phyloP scores from a whole-genome alignment of 179 eudicot genomes.

The Gypsophila paniculata region DNA sequence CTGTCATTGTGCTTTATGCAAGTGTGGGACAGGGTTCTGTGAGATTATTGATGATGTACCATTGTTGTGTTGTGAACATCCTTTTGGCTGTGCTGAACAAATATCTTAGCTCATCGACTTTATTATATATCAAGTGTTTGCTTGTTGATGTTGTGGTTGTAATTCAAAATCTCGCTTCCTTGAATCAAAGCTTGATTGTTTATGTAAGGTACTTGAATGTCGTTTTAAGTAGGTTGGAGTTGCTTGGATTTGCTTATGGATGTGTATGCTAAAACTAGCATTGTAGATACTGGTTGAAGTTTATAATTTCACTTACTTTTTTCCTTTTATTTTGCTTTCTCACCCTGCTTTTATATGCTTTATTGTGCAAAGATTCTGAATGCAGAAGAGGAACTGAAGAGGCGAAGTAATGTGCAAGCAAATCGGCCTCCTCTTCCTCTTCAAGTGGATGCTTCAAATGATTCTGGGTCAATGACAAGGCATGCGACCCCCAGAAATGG shows the following conservation, averaged over 20 bases:
- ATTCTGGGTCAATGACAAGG: slow-evolving; percentile 76
- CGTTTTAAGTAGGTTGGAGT: not conserved
- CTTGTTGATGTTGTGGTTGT: not conserved
- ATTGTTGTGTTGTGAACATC: not conserved
- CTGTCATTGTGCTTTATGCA: not conserved
- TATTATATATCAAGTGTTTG: not conserved
- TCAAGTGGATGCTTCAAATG: slow-evolving; percentile 76
- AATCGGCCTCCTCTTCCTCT: slow-evolving; percentile 56
- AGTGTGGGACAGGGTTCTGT: not conserved
- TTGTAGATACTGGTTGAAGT: not conserved
- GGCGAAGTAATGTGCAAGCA: slow-evolving; percentile 58
- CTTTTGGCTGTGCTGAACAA: not conserved
- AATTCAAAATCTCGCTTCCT: not conserved
- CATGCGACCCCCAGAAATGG: slow-evolving; percentile 69
- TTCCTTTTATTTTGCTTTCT: not conserved
- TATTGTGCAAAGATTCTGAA: slow-evolving; percentile 55
- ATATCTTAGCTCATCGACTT: no score
- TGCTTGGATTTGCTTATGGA: not conserved
- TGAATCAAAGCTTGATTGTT: not conserved
- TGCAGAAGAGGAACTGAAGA: slow-evolving; percentile 90
- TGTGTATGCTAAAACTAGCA: not conserved
- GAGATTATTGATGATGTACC: not conserved
- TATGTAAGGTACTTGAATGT: not conserved
- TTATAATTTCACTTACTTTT: not conserved
- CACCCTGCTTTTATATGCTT: slow-evolving; percentile 2